Evolutionary conservation across 2,329 filamentous ascomycete species (phyloP), one percentile per base, ranked within the genome.

Genomic region (Hypoxylon sp.): DNA sequence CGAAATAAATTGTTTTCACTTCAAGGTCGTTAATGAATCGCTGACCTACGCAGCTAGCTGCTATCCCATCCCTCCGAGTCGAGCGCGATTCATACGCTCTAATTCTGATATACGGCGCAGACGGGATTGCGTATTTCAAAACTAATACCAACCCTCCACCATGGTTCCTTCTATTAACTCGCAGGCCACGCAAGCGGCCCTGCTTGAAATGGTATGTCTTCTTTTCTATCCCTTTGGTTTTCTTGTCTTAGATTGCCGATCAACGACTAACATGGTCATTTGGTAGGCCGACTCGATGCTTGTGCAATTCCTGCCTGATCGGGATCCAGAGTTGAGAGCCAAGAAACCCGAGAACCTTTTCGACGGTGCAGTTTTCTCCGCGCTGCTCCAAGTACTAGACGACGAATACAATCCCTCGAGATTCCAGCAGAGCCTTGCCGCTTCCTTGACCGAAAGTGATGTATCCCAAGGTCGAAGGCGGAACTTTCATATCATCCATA

Each of bases 331-430:
- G 41, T 76, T 80, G 38, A 79, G 81, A 67, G 82, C 83, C 74
- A 82, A 82, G 69, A 84, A 82, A n/a, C 79, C 86, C 55, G 81
- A 84, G 56, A 82, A 86, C 58, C 81, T 87, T 49, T 79, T 81
- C 75, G 87, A 89, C 70, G 87, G 86, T 59, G 78, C 84, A 63
- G 77, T 85, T 32, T 84, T 89, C 70, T 86, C 84, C 43, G 79
- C 86, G 69, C 82, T 89, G 50, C 83, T 89, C 65, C 82, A 86
- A 75, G 84, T 89, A 73, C 79, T 91, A 51, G 87, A 90, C 72
- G 75, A 83, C 34, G 80, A 84, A 65, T 91, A 89, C 74, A 84
- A 87, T 74, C 82, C 84, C 30, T 80, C 82, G 0, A 82, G 87
- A 66, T 84, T 90, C 60, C 83, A 87, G 62, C 79, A 81, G 50